Evolutionary conservation across 2,329 filamentous ascomycete species (phyloP).

Genomic region (Ophioceras dolichostomum): DNA sequence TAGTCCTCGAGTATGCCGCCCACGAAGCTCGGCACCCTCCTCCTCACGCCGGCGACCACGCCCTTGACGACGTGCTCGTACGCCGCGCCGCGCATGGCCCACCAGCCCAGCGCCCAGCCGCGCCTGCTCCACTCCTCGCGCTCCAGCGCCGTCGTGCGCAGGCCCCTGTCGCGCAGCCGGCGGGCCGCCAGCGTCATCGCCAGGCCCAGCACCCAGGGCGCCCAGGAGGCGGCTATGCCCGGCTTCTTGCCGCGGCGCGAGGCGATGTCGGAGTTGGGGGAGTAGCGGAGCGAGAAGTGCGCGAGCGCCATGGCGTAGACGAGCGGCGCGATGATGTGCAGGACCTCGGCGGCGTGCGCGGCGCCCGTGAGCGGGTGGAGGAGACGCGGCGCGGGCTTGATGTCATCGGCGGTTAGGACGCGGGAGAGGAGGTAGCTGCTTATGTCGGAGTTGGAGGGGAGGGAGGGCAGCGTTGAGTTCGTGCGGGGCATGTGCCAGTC

Average conservation of each 20-base stretch:
- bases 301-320: constrained; percentile 78
- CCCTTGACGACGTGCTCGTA: constrained; percentile 85
- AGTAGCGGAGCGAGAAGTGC: constrained; percentile 44
- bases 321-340: constrained; percentile 84
- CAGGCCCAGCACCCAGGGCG: constrained; percentile 81
- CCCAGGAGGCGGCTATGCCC: constrained; percentile 49
- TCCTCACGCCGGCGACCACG: constrained; percentile 59
- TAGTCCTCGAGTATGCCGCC: constrained; percentile 89
- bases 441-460: constrained; percentile 74
- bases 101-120: constrained; percentile 89
- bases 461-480: constrained; percentile 67
- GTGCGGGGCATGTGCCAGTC: constrained; percentile 94
- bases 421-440: constrained; percentile 79
- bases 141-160: constrained; percentile 78
- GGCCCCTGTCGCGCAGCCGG: constrained; percentile 63
- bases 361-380: constrained; percentile 70
- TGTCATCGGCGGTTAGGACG: constrained; percentile 89
- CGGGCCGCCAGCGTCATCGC: constrained; percentile 77
- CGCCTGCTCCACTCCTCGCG: constrained; percentile 80
- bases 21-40: constrained; percentile 67
- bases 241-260: constrained; percentile 1
- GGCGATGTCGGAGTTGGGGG: not conserved
- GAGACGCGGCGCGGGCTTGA: constrained; percentile 79
- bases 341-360: constrained; percentile 68
- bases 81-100: constrained; percentile 91